Conservation (phyloP, 2,329 filamentous ascomycete genomes). For the Fusarium chlamydosporum region DNA sequence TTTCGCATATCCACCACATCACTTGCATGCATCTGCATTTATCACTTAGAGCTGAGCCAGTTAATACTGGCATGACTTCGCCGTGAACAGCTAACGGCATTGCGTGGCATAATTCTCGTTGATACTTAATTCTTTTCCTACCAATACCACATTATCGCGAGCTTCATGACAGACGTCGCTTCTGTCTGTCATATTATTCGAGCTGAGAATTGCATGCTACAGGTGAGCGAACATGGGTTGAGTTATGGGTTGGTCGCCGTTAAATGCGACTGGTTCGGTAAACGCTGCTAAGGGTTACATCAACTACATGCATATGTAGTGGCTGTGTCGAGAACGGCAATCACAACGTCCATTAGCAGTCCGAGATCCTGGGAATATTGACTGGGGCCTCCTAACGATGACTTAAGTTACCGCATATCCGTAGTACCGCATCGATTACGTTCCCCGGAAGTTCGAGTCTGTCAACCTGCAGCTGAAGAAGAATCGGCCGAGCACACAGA, state of each 20-base stretch:
- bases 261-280: constrained; percentile 43
- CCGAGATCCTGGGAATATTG: constrained; percentile 22
- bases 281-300: constrained; percentile 41
- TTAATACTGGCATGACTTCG: constrained; percentile 11
- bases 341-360: constrained; percentile 10
- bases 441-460: constrained; percentile 5
- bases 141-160: not conserved
- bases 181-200: constrained; percentile 5
- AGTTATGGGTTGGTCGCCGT: constrained; percentile 14
- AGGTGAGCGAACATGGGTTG: constrained; percentile 1
- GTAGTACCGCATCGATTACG: not conserved
- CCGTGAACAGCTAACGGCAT: constrained; percentile 5
- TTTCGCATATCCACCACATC: constrained; percentile 10
- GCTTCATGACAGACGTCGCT: constrained; percentile 1
- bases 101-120: not conserved
- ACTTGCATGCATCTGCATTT: constrained; percentile 17
- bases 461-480: constrained; percentile 3
- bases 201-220: constrained; percentile 6
- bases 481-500: constrained; percentile 6
- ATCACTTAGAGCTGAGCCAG: constrained; percentile 3
- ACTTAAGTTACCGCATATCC: not conserved
- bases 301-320: too few relatives aligned
- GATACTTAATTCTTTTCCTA: not conserved
- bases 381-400: not conserved
- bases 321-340: constrained; percentile 19